These are phyloP conservation scores for Diplodia seriata DNA, from an alignment of 2,329 filamentous ascomycete species.

Conservation along the genomic window DNA sequence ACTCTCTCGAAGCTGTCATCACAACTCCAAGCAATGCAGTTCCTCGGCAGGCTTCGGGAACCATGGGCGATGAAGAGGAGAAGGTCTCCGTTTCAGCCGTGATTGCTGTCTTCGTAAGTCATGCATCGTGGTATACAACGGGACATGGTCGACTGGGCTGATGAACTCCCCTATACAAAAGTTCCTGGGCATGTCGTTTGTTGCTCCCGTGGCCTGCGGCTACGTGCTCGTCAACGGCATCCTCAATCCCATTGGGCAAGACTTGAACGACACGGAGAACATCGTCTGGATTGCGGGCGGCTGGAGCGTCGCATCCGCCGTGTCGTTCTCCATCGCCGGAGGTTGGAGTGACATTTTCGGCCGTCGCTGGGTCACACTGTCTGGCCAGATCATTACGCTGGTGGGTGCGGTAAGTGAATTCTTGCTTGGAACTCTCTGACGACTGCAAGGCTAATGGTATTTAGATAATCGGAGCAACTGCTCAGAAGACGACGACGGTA, in stretches of 20 bases:
- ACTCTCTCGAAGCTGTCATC: not conserved
- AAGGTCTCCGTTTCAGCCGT: conserved; percentile 22
- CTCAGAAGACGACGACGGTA: conserved; percentile 44
- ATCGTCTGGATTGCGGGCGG: conserved; percentile 42
- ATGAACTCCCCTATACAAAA: not conserved
- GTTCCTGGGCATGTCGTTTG: conserved; percentile 39
- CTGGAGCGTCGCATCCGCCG: conserved; percentile 41
- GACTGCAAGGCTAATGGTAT: not conserved
- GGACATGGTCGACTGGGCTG: not conserved
- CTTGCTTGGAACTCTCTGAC: not conserved
- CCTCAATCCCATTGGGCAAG: conserved; percentile 36
- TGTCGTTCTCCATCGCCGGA: conserved; percentile 45
- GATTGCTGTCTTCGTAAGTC: conserved; percentile 28
- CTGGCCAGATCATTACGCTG: conserved; percentile 42
- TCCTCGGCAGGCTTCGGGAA: not conserved
- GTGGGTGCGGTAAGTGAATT: conserved; percentile 37
- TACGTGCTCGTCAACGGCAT: conserved; percentile 38
- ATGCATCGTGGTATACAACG: not conserved
- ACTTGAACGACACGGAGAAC: conserved; percentile 35
- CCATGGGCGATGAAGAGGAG: not conserved
- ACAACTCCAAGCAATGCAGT: not conserved
- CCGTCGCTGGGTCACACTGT: conserved; percentile 42
- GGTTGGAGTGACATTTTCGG: conserved; percentile 47
- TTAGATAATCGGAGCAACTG: conserved; percentile 47
- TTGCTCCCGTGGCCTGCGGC: conserved; percentile 37